Conservation (phyloP, 371 early-diverging fungal genomes). For the Thermomucor indicae-seudaticae region DNA sequence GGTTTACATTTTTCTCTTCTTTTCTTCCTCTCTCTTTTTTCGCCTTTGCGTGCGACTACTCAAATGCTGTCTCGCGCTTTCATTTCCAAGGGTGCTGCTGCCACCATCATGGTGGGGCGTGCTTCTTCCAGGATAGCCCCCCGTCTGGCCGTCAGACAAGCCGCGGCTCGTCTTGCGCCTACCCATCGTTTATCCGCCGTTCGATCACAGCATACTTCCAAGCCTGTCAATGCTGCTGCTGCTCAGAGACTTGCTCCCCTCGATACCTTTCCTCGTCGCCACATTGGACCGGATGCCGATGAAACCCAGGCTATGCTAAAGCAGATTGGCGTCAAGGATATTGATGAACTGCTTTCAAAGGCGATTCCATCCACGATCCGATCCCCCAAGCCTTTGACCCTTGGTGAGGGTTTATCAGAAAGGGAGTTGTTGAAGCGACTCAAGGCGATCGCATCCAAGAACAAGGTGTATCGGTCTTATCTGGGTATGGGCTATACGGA, state of each 20-base stretch:
- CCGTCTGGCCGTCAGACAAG: background rate
- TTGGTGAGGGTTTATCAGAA: slow-evolving; percentile 73
- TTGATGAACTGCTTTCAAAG: slow-evolving; percentile 79
- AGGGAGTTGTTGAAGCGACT: slow-evolving; percentile 78
- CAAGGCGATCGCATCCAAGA: slow-evolving; percentile 79
- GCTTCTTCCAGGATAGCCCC: slow-evolving; percentile 2
- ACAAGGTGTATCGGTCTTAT: slow-evolving; percentile 86
- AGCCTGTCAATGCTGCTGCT: slow-evolving; percentile 27
- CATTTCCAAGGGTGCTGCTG: background rate
- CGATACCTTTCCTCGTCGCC: slow-evolving; percentile 81
- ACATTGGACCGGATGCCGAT: slow-evolving; percentile 77
- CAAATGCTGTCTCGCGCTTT: slow-evolving; percentile 10
- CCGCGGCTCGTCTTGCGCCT: slow-evolving; percentile 1
- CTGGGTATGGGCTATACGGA: slow-evolving; percentile 96
- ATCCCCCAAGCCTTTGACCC: slow-evolving; percentile 60
- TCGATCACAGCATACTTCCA: slow-evolving; percentile 30
- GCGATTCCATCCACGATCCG: slow-evolving; percentile 86
- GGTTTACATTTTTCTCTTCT: slow-evolving; percentile 3
- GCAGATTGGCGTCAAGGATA: slow-evolving; percentile 65
- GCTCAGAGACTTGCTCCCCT: slow-evolving; percentile 51
- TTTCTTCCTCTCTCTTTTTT: slow-evolving; percentile 2
- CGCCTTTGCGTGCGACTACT: background rate
- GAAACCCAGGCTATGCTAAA: slow-evolving; percentile 81
- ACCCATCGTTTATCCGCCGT: slow-evolving; percentile 3
- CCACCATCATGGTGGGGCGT: slow-evolving; percentile 2